Percentiles rank a stretch among this genome's conserved stretches.
Evolutionary conservation across 2,329 filamentous ascomycete species (phyloP).

Genomic region (Epichloe amarillans): DNA sequence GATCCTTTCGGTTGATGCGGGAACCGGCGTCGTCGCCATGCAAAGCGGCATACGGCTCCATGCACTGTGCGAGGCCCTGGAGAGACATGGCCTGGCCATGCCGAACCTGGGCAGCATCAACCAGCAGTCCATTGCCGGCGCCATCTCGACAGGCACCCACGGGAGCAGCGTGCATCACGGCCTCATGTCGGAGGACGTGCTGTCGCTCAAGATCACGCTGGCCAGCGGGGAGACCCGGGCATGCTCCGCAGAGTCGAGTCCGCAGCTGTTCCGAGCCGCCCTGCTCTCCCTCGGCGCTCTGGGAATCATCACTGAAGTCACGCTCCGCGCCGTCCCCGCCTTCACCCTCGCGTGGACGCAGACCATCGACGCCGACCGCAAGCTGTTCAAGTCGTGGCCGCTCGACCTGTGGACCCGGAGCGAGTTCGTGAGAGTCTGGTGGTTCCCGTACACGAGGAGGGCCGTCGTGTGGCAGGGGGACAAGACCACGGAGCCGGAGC

Average conservation of each 20-base stretch:
- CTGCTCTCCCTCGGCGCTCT: constrained; percentile 79
- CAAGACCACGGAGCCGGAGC: constrained; percentile 51
- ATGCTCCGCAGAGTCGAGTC: constrained; percentile 57
- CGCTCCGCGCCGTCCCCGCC: constrained; percentile 64
- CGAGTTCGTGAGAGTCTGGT: constrained; percentile 93
- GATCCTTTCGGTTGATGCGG: constrained; percentile 55
- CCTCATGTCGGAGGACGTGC: constrained; percentile 66
- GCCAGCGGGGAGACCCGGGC: constrained; percentile 61
- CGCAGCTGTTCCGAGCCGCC: constrained; percentile 76
- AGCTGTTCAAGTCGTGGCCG: constrained; percentile 60
- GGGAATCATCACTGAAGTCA: constrained; percentile 82
- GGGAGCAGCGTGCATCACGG: constrained; percentile 78
- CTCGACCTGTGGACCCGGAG: constrained; percentile 64
- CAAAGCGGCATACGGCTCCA: constrained; percentile 81
- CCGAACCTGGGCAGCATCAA: constrained; percentile 92
- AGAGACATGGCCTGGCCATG: constrained; percentile 66
- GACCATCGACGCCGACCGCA: constrained; percentile 55
- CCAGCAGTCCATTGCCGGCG: constrained; percentile 82
- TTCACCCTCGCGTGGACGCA: constrained; percentile 85
- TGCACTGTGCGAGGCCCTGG: constrained; percentile 60
- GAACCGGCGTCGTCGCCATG: constrained; percentile 56
- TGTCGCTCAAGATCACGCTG: constrained; percentile 65
- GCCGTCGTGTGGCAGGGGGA: constrained; percentile 85
- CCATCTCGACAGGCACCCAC: constrained; percentile 86
- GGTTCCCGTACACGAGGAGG: constrained; percentile 83